Percentiles rank a stretch among this genome's conserved stretches.
Conservation (phyloP, 306 rosid species). For the Quercus suber region DNA sequence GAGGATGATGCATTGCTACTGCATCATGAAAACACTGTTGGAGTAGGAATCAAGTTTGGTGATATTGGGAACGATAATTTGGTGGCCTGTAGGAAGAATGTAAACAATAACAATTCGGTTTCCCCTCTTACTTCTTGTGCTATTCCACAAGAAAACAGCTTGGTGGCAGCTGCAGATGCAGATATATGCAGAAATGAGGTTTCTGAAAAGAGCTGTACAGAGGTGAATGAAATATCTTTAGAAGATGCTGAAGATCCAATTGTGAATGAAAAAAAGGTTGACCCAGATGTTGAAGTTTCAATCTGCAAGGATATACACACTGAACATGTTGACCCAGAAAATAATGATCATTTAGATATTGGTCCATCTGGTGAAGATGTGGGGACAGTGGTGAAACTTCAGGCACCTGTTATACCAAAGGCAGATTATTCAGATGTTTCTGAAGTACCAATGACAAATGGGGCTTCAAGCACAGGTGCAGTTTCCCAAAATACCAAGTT, state of each 20-base stretch:
- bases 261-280: conserved; percentile 29
- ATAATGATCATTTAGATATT: conserved; percentile 20
- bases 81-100: conserved; percentile 44
- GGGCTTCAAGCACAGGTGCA: conserved; percentile 28
- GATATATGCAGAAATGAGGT: conserved; percentile 31
- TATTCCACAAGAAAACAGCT: conserved; percentile 35
- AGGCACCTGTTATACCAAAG: conserved; percentile 31
- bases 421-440: conserved; percentile 24
- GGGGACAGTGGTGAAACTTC: conserved; percentile 25
- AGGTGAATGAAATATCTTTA: conserved; percentile 26
- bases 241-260: conserved; percentile 31
- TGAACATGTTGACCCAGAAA: conserved; percentile 31
- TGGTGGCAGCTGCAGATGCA: conserved; percentile 25
- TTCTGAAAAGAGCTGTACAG: conserved; percentile 34
- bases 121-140: conserved; percentile 24
- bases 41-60: conserved; percentile 88
- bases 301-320: conserved; percentile 33
- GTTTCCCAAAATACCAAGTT: conserved; percentile 29
- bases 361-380: conserved; percentile 24
- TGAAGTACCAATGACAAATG: conserved; percentile 24
- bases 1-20: conserved; percentile 51
- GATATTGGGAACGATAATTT: conserved; percentile 74
- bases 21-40: conserved; percentile 48
- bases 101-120: conserved; percentile 28
- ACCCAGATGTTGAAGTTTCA: conserved; percentile 31